Evolutionary conservation across 2,329 filamentous ascomycete species (phyloP), one percentile per base, ranked within the genome.

Genomic region (Colletotrichum somersetense): DNA sequence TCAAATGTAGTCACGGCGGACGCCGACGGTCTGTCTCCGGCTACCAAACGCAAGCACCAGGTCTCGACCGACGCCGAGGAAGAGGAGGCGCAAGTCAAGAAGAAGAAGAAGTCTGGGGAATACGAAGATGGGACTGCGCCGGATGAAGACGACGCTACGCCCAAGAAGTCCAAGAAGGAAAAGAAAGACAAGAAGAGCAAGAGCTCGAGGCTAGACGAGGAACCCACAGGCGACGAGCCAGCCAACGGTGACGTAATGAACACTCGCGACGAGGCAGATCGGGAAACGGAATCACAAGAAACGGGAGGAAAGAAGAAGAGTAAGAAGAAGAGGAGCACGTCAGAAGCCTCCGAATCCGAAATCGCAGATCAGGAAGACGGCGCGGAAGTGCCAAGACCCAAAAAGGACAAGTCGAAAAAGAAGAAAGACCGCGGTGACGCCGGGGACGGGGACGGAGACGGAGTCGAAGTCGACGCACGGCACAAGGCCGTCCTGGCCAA

Each of bases 401-500:
- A 73, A 52, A 77, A 78, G 66, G 74, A 75, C 52, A 77, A 75
- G 73, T 75, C 76, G 16, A 75, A 68, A 52, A 79, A 76, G 56
- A 72, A 75, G 42, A 58, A 33, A 18, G 33, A 52, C 75, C 10
- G 14, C 11, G 23, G n/a, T 14, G 35, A 33, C 18, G 12, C 56
- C 12, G 72, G 77, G 59, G 71, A 74, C 72, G 46, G 53, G 69
- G 14, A 77, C 6, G 76, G 77, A 58, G 71, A 74, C 72, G 46
- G 44, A 67, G 14, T 77, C 6, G 76, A 78, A 46, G 75, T 79
- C 40, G 78, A 80, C 16, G 76, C 79, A 42, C 80, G 84, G 33
- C 84, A 89, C 77, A 89, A 85, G 72, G 80, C 83, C 0, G 81
- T 91, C 5, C 80, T 91, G 44, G 84, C 88, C 56, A 89, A 89